Percentiles rank a stretch among this genome's conserved stretches.
Conservation (phyloP, 2,329 filamentous ascomycete genomes). For the Botrytis pseudocinerea region DNA sequence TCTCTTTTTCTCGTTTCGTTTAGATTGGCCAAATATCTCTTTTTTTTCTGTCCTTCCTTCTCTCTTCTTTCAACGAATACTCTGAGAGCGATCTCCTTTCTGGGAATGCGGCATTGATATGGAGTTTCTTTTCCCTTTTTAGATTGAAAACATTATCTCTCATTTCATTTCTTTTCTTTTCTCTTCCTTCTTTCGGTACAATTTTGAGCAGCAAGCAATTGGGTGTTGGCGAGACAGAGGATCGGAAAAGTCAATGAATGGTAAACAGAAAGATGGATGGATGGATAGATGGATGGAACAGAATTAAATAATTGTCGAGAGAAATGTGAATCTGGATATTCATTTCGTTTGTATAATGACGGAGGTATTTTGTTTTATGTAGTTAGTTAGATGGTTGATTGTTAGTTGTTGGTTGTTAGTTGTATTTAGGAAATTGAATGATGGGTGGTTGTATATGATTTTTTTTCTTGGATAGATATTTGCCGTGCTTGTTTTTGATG, state of each 20-base stretch:
- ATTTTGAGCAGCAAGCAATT: neutral
- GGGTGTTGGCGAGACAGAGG: neutral
- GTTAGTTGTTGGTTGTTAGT: neutral
- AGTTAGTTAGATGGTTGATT: neutral
- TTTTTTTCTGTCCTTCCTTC: neutral
- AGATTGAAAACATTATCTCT: neutral
- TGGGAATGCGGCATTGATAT: neutral
- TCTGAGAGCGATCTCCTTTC: conserved; percentile 10
- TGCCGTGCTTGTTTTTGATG: neutral
- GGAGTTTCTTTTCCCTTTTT: neutral
- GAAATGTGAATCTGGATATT: neutral
- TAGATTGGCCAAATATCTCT: neutral
- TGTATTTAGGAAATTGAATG: conserved; percentile 6
- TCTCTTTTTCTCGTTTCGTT: neutral
- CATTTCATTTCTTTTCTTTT: neutral
- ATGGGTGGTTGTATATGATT: neutral
- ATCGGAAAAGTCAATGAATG: neutral
- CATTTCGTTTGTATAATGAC: conserved; percentile 5
- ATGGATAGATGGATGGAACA: neutral
- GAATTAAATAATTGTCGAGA: neutral
- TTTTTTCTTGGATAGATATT: neutral
- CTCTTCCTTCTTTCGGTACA: neutral
- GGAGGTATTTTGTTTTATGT: neutral
- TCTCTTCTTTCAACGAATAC: neutral
- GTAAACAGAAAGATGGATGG: neutral